A percentile compares a stretch with the other conserved stretches of the same genome.
Conservation (phyloP, 176 grass and related monocot species). For the Aegilops sharonensis region DNA sequence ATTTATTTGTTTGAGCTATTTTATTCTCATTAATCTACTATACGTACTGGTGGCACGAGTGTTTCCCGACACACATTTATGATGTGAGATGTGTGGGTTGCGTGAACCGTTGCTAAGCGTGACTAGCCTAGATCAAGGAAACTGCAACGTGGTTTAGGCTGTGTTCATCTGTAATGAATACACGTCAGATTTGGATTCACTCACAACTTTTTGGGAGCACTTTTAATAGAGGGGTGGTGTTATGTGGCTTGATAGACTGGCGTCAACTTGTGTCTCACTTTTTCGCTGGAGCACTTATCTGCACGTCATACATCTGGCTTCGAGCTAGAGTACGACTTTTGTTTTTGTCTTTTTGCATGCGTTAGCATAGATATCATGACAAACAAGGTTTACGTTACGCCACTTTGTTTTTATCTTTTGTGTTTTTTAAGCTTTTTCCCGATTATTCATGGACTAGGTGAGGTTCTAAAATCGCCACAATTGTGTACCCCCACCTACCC, state of each 20-base stretch:
- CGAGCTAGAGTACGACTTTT: background rate
- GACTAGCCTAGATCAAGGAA: background rate
- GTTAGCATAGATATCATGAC: background rate
- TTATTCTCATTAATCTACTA: background rate
- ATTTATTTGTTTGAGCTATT: background rate
- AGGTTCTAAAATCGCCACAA: background rate
- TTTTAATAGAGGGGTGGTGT: too few species aligned
- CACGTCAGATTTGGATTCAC: background rate
- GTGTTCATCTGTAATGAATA: background rate
- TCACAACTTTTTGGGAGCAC: fast-evolving
- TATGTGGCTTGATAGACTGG: background rate
- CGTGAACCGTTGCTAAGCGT: background rate
- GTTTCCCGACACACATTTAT: fast-evolving
- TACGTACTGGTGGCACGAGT: background rate
- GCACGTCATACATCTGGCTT: background rate
- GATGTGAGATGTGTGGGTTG: fast-evolving
- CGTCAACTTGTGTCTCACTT: background rate
- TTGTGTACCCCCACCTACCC: too few species aligned
- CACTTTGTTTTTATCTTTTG: too few species aligned
- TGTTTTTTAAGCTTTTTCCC: background rate
- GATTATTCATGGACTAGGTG: background rate
- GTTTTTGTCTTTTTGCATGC: background rate
- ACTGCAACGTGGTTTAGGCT: background rate
- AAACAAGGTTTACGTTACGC: background rate
- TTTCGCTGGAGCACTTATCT: background rate